phyloP scores from a whole-genome alignment of 257 asterid species.

The Gentiana dahurica region DNA sequence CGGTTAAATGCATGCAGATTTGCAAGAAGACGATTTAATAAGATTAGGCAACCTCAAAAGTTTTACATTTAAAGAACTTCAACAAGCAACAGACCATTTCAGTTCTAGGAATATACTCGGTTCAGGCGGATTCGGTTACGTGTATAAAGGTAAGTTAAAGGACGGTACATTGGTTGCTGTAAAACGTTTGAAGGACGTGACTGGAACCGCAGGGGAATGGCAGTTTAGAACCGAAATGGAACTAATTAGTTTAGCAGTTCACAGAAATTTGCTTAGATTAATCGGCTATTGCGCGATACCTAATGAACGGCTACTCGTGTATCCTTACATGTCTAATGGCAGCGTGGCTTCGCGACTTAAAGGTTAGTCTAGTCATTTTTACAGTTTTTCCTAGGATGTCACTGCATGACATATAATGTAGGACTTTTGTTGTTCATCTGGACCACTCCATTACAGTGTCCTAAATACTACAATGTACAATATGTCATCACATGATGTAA shows the following conservation, averaged over 20 bases:
- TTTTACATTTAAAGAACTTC: constrained; percentile 86
- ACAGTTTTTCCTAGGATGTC: background rate
- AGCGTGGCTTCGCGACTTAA: constrained; percentile 81
- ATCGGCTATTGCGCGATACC: constrained; percentile 73
- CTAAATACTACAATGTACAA: no score
- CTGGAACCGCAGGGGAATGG: constrained; percentile 72
- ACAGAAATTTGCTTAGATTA: constrained; percentile 70
- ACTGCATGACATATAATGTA: background rate
- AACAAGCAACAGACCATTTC: constrained; percentile 66
- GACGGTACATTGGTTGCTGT: constrained; percentile 69
- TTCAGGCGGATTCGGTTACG: constrained; percentile 90
- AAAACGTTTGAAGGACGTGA: constrained; percentile 69
- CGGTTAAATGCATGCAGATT: constrained; percentile 28
- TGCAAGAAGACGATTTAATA: constrained; percentile 63
- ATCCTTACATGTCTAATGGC: constrained; percentile 94
- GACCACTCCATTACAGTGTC: no score
- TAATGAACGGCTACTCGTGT: constrained; percentile 72
- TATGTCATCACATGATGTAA: no score
- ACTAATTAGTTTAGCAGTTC: constrained; percentile 89
- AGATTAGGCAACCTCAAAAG: constrained; percentile 60
- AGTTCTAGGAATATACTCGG: constrained; percentile 90
- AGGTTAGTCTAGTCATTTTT: constrained; percentile 30
- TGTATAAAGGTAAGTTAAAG: constrained; percentile 59
- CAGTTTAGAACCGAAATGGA: constrained; percentile 83
- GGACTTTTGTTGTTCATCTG: background rate